Base-by-base conservation (phyloP, 495 filamentous ascomycete species). In the Thermothielavioides terrestris region DNA sequence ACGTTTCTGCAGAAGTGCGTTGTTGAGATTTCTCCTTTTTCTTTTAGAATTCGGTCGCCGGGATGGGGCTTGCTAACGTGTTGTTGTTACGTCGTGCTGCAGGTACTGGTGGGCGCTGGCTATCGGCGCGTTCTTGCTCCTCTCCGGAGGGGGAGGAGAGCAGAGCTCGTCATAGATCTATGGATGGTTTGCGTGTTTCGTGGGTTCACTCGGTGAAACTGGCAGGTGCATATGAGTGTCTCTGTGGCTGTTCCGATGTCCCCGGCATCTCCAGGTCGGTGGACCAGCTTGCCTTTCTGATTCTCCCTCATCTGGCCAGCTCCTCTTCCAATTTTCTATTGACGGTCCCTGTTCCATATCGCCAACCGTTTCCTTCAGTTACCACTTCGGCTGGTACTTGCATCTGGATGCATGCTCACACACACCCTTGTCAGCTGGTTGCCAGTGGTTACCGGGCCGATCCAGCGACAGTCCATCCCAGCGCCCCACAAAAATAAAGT, bases 1-100 rank as follows among this genome's bases (percentile, higher is more conserved):
- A 72, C 73, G 0, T 78, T 86, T 53, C 62, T 87, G 38, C 84
- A 87, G 65, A 86, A 85, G 81, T 86, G 68, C 59, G 75, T 75
- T 37, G 18, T 20, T n/a, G n/a, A n/a, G n/a, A n/a, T n/a, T n/a
- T n/a, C 31, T 26, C 21, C 6, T 34, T 38, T 0, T 71, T 71
- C 50, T 55, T 73, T 37, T 64, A 68, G 55, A 68, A 65, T 64
- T 69, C 37, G 54, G 61, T n/a, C 3, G 6, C 18, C 10, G 6
- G 27, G 35, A 20, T 9, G 21, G 23, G 14, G 10, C 11, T 32
- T 54, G 35, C 15, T 53, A 41, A 46, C 27, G 46, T 55, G 44
- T 58, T 63, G 54, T n/a, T n/a, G n/a, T n/a, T n/a, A n/a, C n/a
- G 63, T 56, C 12, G 11, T 7, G 25, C 47, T 39, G n/a, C n/a